Evolutionary conservation across 1,284 basidiomycete genomes (phyloP), one percentile per base, ranked within the genome.

Genomic region (Salmacisia buchloeana): DNA sequence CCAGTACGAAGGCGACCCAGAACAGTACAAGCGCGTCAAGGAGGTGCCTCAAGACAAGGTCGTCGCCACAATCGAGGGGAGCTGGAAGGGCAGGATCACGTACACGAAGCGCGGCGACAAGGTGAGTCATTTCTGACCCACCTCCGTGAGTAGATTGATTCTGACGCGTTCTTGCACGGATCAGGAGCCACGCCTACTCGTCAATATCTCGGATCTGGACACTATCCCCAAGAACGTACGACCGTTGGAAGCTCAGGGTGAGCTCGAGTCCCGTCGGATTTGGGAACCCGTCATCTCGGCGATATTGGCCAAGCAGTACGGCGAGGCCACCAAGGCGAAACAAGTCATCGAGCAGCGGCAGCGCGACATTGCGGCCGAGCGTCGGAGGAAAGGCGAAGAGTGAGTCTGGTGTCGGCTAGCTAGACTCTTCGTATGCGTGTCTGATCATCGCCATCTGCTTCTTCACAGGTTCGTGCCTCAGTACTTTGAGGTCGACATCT

Each of bases 1-100:
- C 81, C 86, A 86, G 13, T 91, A 90, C 68, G 83, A 79, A 34
- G 66, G 64, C 13, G 58, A 58, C 45, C 58, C 29, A 54, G 63
- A 75, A 90, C 84, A 87, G 66, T 96, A 90, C 89, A 90, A 87
- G 23, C 90, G 88, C 80, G 85, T 91, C 69, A 97, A 92, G 82
- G 89, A 96, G 70, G 92, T 98, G 18, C 94, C 94, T 1, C 81
- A 83, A 46, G 86, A 88, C 43, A 85, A 86, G 63, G 81, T 93
- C 45, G 86, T 93, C 7, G 93, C 90, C 2, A 84, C 87, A 36
- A 85, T 97, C 63, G 91, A 94, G 63, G 94, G 94, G 1, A 87
- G 86, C 63, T 98, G 94, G 94, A 85, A 87, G 70, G 88, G 88
- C 63, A 82, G 85, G 65, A 86, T 98, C 75, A 86, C 87, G 49